Conservation (phyloP, 225 moss, liverwort and hornwort genomes). For the Anthoceros angustus region DNA sequence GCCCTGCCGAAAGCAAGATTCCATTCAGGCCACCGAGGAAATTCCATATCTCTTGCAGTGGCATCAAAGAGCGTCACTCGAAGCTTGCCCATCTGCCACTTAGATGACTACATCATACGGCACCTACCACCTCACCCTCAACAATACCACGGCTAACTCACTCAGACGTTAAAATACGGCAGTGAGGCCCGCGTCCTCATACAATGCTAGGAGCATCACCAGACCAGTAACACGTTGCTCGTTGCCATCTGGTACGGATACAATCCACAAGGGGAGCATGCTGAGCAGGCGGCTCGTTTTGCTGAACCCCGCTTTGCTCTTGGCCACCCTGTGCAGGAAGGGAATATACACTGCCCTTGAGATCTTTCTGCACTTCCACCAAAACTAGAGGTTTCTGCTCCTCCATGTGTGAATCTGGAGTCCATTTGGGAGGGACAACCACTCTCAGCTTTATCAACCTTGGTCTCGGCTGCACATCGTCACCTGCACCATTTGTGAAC, state of each 20-base stretch:
- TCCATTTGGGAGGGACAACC: conserved; percentile 95
- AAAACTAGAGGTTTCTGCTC: conserved; percentile 14
- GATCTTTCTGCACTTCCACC: conserved; percentile 51
- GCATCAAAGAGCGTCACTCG: too few relatives aligned
- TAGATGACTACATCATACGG: too few relatives aligned
- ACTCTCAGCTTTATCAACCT: conserved; percentile 60
- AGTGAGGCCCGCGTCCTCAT: conserved; percentile 17
- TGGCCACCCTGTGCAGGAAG: conserved; percentile 9
- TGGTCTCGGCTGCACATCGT: conserved; percentile 61
- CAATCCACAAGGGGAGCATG: conserved; percentile 96
- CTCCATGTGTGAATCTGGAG: conserved; percentile 34
- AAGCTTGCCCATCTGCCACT: too few relatives aligned
- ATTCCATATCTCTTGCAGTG: too few relatives aligned
- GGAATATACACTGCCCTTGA: conserved; percentile 17
- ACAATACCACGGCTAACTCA: too few relatives aligned
- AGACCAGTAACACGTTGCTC: conserved; percentile 90
- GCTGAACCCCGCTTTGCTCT: conserved; percentile 17
- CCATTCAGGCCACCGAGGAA: too few relatives aligned
- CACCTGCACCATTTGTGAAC: conserved; percentile 47
- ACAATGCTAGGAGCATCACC: conserved; percentile 93
- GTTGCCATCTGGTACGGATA: conserved; percentile 93
- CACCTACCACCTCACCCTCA: too few relatives aligned
- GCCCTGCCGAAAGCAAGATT: too few relatives aligned
- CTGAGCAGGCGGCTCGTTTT: conserved; percentile 56
- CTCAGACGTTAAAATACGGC: too few relatives aligned